Base-by-base conservation (phyloP, 164 flowering plant species). In the Aristolochia californica region DNA sequence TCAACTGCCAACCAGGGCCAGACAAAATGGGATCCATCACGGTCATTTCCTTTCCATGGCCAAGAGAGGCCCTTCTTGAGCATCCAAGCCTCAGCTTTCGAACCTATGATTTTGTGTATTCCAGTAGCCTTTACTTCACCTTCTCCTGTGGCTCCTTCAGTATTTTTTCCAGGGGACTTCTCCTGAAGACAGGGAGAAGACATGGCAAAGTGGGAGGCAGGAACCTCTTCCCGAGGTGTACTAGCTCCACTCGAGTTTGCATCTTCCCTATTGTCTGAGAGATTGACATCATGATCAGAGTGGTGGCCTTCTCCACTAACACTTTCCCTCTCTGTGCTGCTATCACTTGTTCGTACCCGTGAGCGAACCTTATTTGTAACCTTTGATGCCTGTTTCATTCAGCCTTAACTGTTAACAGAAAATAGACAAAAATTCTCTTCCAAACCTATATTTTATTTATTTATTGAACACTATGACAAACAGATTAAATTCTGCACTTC, bases 11-110 rank as follows among this genome's bases (percentile, higher is more conserved):
- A 49, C 80, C 83, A 81, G 2, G 85, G 84, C 83, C 83, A 80
- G 30, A 17, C 72, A 70, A 72, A 80, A 23, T 71, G 78, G n/a
- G 70, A 25, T 20, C 68, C 73, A 58, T 89, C 91, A 57, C 61
- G 73, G 30, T 83, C 97, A 70, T 66, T 77, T 24, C 79, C 85
- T 77, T 81, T 87, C 96, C 96, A 83, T 20, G 97, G 95, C 96
- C 94, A 89, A 24, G 84, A 67, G 56, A 84, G 21, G 18, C 79
- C 78, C 64, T 83, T 90, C 73, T 79, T 93, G 53, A 70, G 70
- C 40, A 90, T 87, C 96, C 87, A 89, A 59, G 84, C 84, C 72
- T 93, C 99, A 28, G 91, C 96, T 53, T 84, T 93, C 0, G 91
- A 81, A 55, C 83, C 61, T 52, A 89, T 66, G 21, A 81, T 76